A percentile compares a stretch with the other conserved stretches of the same genome.
Conservation (phyloP, 2,329 filamentous ascomycete genomes). For the Phialophora expanda region DNA sequence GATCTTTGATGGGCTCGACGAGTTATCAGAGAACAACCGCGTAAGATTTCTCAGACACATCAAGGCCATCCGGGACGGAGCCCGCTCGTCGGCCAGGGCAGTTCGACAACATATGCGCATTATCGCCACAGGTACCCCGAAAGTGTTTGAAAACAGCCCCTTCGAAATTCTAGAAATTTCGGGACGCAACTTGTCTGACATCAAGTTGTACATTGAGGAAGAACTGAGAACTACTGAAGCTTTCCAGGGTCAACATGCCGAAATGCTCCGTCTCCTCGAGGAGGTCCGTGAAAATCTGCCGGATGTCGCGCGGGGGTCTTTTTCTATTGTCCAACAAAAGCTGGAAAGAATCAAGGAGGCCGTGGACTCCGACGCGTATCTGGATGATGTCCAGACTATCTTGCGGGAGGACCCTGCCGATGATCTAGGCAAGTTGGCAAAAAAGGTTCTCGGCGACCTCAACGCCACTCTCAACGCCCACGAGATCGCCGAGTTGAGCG, state of each 20-base stretch:
- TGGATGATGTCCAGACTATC: constrained; percentile 11
- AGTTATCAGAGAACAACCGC: background rate
- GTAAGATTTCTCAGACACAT: background rate
- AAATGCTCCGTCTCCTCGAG: background rate
- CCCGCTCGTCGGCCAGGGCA: background rate
- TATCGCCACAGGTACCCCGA: background rate
- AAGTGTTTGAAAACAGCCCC: background rate
- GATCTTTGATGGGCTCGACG: background rate
- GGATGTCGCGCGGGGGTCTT: background rate
- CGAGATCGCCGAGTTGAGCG: constrained; percentile 10
- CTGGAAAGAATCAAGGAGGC: constrained; percentile 8
- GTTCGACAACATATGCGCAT: background rate
- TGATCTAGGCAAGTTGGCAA: constrained; percentile 4
- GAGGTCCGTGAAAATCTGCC: background rate
- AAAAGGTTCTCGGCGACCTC: constrained; percentile 7
- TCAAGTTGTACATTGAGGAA: background rate
- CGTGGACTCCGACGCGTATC: constrained; percentile 9
- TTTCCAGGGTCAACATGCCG: background rate
- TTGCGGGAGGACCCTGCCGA: constrained; percentile 7
- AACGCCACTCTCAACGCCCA: constrained; percentile 6
- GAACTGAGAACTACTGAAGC: background rate
- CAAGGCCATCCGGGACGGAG: background rate
- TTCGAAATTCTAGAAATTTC: background rate
- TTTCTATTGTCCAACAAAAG: constrained; percentile 8
- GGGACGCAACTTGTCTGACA: background rate